These are phyloP conservation scores for Aspergillus haitiensis DNA, from an alignment of 495 filamentous ascomycete species.

Conservation along the genomic window DNA sequence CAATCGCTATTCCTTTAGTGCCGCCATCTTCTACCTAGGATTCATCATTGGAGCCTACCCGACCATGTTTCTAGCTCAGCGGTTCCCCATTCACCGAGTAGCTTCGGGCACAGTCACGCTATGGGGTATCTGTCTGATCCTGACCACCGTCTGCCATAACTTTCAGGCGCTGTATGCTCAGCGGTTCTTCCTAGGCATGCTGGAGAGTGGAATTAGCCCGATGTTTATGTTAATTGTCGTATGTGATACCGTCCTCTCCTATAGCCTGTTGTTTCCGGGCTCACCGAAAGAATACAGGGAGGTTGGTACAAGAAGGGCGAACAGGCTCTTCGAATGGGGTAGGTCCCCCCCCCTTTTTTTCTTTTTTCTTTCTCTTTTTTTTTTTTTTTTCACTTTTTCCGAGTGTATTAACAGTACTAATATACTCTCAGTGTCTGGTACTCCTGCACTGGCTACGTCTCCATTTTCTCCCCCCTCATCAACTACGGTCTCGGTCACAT, in stretches of 20 bases:
- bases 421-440: slow-evolving; percentile 24
- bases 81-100: slow-evolving; percentile 48
- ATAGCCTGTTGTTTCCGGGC: background rate
- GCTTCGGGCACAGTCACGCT: slow-evolving; percentile 32
- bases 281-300: slow-evolving; percentile 20
- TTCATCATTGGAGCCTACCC: slow-evolving; percentile 51
- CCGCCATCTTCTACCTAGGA: slow-evolving; percentile 50
- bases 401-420: background rate
- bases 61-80: slow-evolving; percentile 43
- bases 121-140: slow-evolving; percentile 40
- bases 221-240: slow-evolving; percentile 48
- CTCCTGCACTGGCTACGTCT: slow-evolving; percentile 30
- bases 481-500: slow-evolving; percentile 33
- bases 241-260: slow-evolving; percentile 7
- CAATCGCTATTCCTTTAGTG: slow-evolving; percentile 38
- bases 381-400: too few relatives aligned
- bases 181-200: slow-evolving; percentile 50
- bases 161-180: slow-evolving; percentile 42
- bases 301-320: slow-evolving; percentile 47
- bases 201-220: slow-evolving; percentile 36
- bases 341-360: slow-evolving; percentile 9
- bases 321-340: slow-evolving; percentile 49
- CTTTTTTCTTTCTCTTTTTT: too few relatives aligned
- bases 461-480: slow-evolving; percentile 28
- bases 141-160: slow-evolving; percentile 38